Evolutionary conservation across 179 eudicot genomes (phyloP), one percentile per base, ranked within the genome.

Genomic region (Silene coronaria): DNA sequence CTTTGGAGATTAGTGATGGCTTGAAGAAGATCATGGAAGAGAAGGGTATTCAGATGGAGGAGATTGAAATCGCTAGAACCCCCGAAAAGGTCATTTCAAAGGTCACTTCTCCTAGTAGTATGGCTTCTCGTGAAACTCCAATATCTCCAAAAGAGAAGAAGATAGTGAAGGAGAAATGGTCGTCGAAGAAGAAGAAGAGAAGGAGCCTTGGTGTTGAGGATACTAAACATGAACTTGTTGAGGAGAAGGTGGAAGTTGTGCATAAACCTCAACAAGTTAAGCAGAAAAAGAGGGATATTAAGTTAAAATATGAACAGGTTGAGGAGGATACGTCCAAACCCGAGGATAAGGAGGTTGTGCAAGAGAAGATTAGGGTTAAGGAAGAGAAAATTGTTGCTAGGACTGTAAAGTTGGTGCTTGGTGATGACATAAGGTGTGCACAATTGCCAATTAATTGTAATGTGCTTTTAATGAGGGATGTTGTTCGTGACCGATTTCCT

Each of bases 341-440:
- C 3, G 91, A 93, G 84, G 93, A 88, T 74, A 91, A 91, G 81
- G 88, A 84, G 77, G 90, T 93, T 73, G 95, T 89, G 82, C 88
- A 88, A 72, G 93, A 91, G 78, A 85, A 86, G 78, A 77, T 80
- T 71, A 84, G 82, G 62, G 85, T 86, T 53, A 84, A 66, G 78
- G 91, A 88, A 79, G 90, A 85, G 42, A 87, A 83, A 75, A 76
- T 63, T 2, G 88, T 84, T 68, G 64, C 85, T 27, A 89, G 85
- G 80, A 82, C 87, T 4, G 93, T 90, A 77, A 93, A 93, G 82
- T 74, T 93, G 85, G 87, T 93, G 53, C 82, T 80, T 75, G 97
- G 89, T 34, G 95, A 93, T 76, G 98, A 93, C 82, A 91, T 93
- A 79, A 84, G 98, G 80, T 79, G 80, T 77, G 91, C 97, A 0